These are phyloP conservation scores for Ophiocordyceps australis DNA, from an alignment of 2,329 filamentous ascomycete species.

Conservation along the genomic window DNA sequence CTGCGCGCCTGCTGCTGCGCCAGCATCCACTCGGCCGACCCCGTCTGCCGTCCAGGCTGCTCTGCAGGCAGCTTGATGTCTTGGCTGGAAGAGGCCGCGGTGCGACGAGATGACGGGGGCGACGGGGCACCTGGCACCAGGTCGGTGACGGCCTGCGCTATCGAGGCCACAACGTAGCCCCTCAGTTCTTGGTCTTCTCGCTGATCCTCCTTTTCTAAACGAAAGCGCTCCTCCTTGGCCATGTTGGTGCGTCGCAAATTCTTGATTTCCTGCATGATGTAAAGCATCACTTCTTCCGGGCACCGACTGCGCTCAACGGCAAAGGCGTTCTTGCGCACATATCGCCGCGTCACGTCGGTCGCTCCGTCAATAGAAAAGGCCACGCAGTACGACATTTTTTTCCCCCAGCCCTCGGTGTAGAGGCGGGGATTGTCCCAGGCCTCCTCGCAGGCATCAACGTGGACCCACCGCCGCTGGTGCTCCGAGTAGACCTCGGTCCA, in stretches of 20 bases:
- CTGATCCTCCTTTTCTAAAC: conserved; percentile 63
- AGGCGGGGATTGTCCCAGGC: conserved; percentile 87
- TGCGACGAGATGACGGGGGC: conserved; percentile 7
- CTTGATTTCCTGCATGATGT: conserved; percentile 85
- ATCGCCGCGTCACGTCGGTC: conserved; percentile 46
- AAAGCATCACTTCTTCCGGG: conserved; percentile 76
- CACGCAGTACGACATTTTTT: conserved; percentile 93
- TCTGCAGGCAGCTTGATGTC: conserved; percentile 45
- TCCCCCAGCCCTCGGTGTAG: conserved; percentile 88
- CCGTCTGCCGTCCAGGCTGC: conserved; percentile 32
- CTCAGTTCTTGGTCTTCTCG: conserved; percentile 60
- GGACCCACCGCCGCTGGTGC: conserved; percentile 87
- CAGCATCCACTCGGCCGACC: conserved; percentile 30
- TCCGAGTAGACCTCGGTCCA: conserved; percentile 98
- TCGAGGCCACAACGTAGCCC: conserved; percentile 53
- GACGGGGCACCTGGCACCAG: conserved; percentile 33
- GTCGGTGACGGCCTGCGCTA: conserved; percentile 54
- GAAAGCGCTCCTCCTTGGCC: conserved; percentile 69
- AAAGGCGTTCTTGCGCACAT: conserved; percentile 54
- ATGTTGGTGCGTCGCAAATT: conserved; percentile 68
- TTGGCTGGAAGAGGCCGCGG: conserved; percentile 16
- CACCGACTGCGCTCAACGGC: conserved; percentile 61
- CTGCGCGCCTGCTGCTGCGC: conserved; percentile 24
- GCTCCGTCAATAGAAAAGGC: conserved; percentile 84
- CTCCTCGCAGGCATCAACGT: conserved; percentile 88